Conservation (phyloP, 1,284 basidiomycete species). For the Caloboletus inedulis region DNA sequence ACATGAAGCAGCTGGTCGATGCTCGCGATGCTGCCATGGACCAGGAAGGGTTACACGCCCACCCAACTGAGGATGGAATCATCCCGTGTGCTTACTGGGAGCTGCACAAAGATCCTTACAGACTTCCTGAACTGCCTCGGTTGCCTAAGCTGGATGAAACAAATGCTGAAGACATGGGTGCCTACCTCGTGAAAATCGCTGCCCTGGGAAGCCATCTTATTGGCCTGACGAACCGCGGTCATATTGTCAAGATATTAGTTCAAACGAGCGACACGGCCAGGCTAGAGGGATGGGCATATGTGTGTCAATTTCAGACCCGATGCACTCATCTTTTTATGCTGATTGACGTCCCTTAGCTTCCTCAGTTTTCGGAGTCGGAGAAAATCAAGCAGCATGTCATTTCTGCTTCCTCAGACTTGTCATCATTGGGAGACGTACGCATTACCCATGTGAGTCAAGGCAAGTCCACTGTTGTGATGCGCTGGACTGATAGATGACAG, state of each 20-base stretch:
- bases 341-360: conserved; percentile 46
- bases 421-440: conserved; percentile 46
- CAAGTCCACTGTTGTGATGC: conserved; percentile 4
- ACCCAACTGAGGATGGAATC: conserved; percentile 35
- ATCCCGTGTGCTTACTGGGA: conserved; percentile 65
- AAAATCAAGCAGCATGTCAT: conserved; percentile 44
- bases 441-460: conserved; percentile 62
- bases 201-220: conserved; percentile 64
- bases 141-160: conserved; percentile 42
- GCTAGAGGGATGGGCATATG: conserved; percentile 70
- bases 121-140: conserved; percentile 52
- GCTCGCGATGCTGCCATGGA: conserved; percentile 48
- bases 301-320: conserved; percentile 37
- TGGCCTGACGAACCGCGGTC: conserved; percentile 75
- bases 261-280: conserved; percentile 36
- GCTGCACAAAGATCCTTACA: conserved; percentile 48
- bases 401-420: conserved; percentile 38
- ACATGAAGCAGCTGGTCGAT: conserved; percentile 38
- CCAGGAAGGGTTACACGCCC: conserved; percentile 37
- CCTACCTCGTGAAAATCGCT: conserved; percentile 73
- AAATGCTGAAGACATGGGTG: conserved; percentile 36
- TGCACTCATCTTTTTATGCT: background rate
- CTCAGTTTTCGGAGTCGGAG: conserved; percentile 62
- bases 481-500: conserved; percentile 39
- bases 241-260: conserved; percentile 60